phyloP scores from a whole-genome alignment of 2,329 filamentous ascomycete genomes.

The Sporothrix variecibatus region DNA sequence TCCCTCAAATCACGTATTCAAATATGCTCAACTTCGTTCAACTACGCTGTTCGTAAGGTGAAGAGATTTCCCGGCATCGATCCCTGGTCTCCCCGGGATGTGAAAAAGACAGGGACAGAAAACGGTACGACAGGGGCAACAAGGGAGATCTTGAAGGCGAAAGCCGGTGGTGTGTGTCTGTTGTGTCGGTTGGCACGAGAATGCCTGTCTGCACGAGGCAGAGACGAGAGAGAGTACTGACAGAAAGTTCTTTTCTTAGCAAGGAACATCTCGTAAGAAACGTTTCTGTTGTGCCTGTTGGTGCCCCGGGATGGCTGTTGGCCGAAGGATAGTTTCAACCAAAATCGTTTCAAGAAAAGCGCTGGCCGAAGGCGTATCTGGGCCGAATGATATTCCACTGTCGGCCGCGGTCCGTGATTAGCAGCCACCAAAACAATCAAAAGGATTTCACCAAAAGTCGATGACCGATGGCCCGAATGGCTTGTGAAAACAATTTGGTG shows the following conservation, averaged over 20 bases:
- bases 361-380: background rate
- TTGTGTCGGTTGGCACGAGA: background rate
- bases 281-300: background rate
- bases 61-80: slow-evolving; percentile 1
- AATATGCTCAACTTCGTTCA: too few relatives aligned
- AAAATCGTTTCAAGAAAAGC: background rate
- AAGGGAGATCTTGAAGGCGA: background rate
- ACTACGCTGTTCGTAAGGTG: background rate
- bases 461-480: background rate
- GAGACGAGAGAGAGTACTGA: background rate
- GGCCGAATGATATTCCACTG: background rate
- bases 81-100: background rate
- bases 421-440: background rate
- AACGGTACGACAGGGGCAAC: background rate
- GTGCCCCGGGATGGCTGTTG: background rate
- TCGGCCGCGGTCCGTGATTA: background rate
- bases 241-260: background rate
- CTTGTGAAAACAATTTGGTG: background rate
- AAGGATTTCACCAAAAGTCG: background rate
- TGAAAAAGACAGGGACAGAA: background rate
- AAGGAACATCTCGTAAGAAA: background rate
- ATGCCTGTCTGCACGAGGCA: background rate
- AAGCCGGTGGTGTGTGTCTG: background rate
- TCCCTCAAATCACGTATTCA: background rate
- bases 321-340: background rate